Evolutionary conservation across 2,329 filamentous ascomycete genomes (phyloP).

Genomic region (Aspergillus cejpii): DNA sequence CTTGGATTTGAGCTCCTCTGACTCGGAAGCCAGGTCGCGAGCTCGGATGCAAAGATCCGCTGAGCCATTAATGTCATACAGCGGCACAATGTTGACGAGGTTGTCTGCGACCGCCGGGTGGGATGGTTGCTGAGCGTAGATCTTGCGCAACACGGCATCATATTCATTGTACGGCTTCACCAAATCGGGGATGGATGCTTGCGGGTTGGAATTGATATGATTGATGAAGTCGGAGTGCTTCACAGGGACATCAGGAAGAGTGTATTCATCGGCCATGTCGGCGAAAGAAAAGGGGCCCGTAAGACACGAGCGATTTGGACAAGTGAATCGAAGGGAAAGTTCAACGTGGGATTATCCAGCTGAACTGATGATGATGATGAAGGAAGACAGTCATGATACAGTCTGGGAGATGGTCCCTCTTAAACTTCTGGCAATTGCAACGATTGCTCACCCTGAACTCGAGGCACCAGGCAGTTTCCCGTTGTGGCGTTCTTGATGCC

Average conservation of each 20-base stretch:
- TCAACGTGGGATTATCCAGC: neutral
- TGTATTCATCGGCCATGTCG: constrained; percentile 5
- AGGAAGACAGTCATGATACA: neutral
- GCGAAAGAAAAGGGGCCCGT: too few species aligned
- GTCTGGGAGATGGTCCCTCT: neutral
- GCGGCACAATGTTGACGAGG: constrained; percentile 31
- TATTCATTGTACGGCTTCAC: constrained; percentile 34
- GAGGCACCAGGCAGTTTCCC: neutral
- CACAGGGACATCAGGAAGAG: constrained; percentile 25
- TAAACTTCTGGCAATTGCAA: neutral
- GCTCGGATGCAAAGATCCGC: constrained; percentile 27
- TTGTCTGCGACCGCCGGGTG: constrained; percentile 26
- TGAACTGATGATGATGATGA: neutral
- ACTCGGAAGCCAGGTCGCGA: constrained; percentile 28
- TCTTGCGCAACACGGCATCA: constrained; percentile 32
- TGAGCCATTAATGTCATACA: constrained; percentile 25
- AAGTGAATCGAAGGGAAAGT: neutral
- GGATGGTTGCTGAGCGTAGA: constrained; percentile 36
- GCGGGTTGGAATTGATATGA: constrained; percentile 21
- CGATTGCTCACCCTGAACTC: neutral
- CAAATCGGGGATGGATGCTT: constrained; percentile 25
- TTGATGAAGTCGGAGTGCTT: constrained; percentile 25
- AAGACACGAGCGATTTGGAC: neutral
- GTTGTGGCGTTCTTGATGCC: neutral
- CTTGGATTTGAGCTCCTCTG: constrained; percentile 25